Evolutionary conservation across 805 yeast genomes (phyloP).

Genomic region (Debaryomyces hansenii): DNA sequence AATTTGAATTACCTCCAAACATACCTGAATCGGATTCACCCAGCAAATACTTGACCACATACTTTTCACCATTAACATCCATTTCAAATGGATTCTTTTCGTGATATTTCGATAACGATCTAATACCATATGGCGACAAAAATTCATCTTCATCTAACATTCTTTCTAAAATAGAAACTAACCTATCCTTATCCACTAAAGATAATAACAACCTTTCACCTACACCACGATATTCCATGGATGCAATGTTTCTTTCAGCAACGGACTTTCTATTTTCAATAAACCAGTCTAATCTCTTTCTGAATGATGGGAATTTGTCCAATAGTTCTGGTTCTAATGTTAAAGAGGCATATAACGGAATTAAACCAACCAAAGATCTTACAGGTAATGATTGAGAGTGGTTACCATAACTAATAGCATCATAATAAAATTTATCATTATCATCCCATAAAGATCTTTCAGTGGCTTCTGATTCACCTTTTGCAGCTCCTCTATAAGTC

Average conservation of each 20-base stretch:
- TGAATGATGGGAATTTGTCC: slow-evolving; percentile 76
- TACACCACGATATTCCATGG: slow-evolving; percentile 76
- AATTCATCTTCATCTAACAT: slow-evolving; percentile 88
- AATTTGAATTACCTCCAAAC: slow-evolving; percentile 95
- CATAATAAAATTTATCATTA: slow-evolving; percentile 83
- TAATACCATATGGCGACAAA: slow-evolving; percentile 78
- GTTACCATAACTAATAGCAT: slow-evolving; percentile 81
- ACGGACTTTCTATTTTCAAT: slow-evolving; percentile 65
- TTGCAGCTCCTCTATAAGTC: slow-evolving; percentile 58
- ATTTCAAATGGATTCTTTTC: slow-evolving; percentile 80
- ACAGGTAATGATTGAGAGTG: slow-evolving; percentile 72
- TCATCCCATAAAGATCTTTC: slow-evolving; percentile 85
- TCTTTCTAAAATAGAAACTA: slow-evolving; percentile 69
- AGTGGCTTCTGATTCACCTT: slow-evolving; percentile 40
- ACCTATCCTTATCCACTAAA: slow-evolving; percentile 76
- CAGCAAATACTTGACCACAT: slow-evolving; percentile 71
- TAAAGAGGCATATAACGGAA: slow-evolving; percentile 85
- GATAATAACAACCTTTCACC: slow-evolving; percentile 81
- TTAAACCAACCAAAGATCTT: slow-evolving; percentile 85
- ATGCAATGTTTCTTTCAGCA: slow-evolving; percentile 81
- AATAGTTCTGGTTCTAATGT: slow-evolving; percentile 84
- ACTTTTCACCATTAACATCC: slow-evolving; percentile 76
- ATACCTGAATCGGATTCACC: slow-evolving; percentile 91
- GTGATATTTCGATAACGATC: slow-evolving; percentile 86
- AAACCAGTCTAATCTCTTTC: slow-evolving; percentile 82